Base-by-base conservation (phyloP, 345 rosid genomes). In the Syzygium grande region DNA sequence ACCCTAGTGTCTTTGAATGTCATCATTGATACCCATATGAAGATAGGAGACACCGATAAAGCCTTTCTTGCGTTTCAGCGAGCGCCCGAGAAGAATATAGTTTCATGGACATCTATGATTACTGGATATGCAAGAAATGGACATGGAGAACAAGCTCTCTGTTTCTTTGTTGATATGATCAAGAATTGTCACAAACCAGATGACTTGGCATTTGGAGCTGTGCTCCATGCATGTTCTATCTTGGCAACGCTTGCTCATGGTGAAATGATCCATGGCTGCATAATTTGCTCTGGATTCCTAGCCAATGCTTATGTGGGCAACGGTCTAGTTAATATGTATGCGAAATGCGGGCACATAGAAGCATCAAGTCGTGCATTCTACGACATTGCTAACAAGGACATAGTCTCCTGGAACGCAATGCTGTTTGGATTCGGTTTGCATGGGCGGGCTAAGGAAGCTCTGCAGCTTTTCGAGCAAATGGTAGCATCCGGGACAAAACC, bases 21-120 rank as follows among this genome's bases (percentile, higher is more conserved):
- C 51, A 84, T 94, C 43, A 92, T 96, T 53, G 98, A 95, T 89
- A 93, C 94, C 25, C 87, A 92, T 92, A 94, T 96, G 96, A 95
- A 91, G 91, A 86, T 58, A 16, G 98, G 97, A 87, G 92, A 95
- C 85, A 89, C 90, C 7, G 1, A 51, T 73, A 92, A 93, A 87
- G 99, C 98, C 23, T 86, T 89, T 51, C 87, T 91, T 30, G 89
- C 87, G 8, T 96, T 96, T 90, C 88, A 87, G 58, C 77, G 5
- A 11, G 86, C 92, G 43, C 95, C 95, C 12, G 94, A 90, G 90
- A 95, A 90, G 90, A 94, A 94, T 68, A 90, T 93, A 55, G 93
- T 93, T 84, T 94, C 96, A 1, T 96, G 98, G 98, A 96, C 99
- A 30, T 90, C 92, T 25, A 94, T 96, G 95, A 93, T 95, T 89